Evolutionary conservation across 1,284 basidiomycete species (phyloP).

Genomic region (Tilletia horrida): DNA sequence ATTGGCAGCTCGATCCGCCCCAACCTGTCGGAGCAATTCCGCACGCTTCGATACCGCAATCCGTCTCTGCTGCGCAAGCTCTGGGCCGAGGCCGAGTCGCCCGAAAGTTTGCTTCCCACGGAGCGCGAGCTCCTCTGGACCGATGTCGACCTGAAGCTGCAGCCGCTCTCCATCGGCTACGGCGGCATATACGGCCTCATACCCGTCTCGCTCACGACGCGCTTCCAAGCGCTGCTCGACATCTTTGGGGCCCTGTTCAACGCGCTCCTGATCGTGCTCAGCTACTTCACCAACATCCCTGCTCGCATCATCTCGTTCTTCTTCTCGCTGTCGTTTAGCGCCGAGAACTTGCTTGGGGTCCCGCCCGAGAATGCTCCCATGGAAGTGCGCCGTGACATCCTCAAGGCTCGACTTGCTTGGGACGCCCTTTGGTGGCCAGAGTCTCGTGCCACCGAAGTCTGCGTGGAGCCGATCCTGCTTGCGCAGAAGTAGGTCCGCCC

Average conservation of each 20-base stretch:
- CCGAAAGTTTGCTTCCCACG: not conserved
- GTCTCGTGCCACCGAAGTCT: conserved; percentile 70
- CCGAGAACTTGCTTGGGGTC: conserved; percentile 16
- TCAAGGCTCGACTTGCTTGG: conserved; percentile 73
- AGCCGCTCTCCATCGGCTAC: conserved; percentile 3
- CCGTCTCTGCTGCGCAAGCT: conserved; percentile 1
- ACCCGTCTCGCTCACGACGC: not conserved
- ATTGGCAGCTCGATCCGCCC: not conserved
- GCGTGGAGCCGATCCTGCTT: conserved; percentile 7
- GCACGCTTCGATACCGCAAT: conserved; percentile 4
- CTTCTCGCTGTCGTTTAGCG: conserved; percentile 17
- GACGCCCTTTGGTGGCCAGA: conserved; percentile 76
- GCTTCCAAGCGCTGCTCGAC: conserved; percentile 75
- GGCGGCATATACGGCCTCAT: conserved; percentile 4
- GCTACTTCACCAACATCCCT: conserved; percentile 59
- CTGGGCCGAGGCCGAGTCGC: not conserved
- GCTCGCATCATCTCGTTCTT: conserved; percentile 48
- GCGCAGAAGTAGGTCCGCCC: not conserved
- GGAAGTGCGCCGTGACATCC: conserved; percentile 77
- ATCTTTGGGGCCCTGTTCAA: conserved; percentile 66
- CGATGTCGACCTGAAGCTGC: not conserved
- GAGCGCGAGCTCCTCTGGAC: conserved; percentile 9
- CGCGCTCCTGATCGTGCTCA: conserved; percentile 50
- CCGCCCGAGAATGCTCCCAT: conserved; percentile 55
- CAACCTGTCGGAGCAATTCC: not conserved